Evolutionary conservation across 1,284 basidiomycete species (phyloP).

Genomic region (Wolfiporia cocos): DNA sequence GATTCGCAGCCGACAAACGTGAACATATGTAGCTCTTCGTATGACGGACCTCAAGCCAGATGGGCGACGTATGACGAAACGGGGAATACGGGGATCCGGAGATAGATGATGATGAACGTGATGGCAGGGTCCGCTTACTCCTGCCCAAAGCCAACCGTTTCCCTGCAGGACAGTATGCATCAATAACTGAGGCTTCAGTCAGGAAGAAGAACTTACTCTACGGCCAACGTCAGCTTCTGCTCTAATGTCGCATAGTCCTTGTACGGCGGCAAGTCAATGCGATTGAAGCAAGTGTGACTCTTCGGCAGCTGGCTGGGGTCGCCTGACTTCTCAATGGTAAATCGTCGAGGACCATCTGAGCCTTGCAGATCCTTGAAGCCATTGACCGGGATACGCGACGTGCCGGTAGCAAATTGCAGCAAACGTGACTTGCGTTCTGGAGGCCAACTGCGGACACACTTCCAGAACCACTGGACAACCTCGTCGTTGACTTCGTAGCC

Average conservation of each 20-base stretch:
- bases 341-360: conserved; percentile 90
- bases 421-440: conserved; percentile 93
- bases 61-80: no score
- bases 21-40: no score
- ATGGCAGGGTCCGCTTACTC: no score
- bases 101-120: no score
- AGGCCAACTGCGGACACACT: conserved; percentile 95
- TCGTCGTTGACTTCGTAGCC: conserved; percentile 85
- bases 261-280: conserved; percentile 89
- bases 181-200: conserved; percentile 7
- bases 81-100: no score
- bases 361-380: conserved; percentile 99
- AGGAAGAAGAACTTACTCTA: conserved; percentile 56
- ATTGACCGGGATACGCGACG: conserved; percentile 95
- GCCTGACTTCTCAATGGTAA: conserved; percentile 96
- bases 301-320: conserved; percentile 87
- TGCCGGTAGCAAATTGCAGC: conserved; percentile 96
- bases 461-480: conserved; percentile 99
- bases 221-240: conserved; percentile 85
- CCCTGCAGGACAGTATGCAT: conserved; percentile 20
- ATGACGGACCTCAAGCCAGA: no score
- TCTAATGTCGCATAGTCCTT: conserved; percentile 87
- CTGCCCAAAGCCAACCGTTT: conserved; percentile 41
- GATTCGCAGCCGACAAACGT: no score
- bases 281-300: conserved; percentile 90